Evolutionary conservation across 2,329 filamentous ascomycete species (phyloP), one percentile per base, ranked within the genome.

Genomic region (Penicillium sclerotiorum): DNA sequence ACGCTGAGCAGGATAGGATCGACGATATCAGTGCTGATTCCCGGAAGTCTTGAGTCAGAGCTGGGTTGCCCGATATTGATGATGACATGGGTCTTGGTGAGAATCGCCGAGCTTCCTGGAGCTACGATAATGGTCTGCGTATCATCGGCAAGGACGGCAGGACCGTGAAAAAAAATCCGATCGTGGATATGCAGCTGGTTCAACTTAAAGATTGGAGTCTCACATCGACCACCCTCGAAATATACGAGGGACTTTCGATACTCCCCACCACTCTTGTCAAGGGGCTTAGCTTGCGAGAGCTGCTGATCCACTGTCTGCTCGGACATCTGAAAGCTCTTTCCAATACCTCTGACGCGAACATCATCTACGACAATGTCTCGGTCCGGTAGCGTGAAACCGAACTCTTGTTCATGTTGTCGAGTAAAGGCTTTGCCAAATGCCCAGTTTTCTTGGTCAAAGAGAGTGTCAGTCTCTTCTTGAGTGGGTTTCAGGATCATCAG

Each of bases 321-420:
- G 47, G 90, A 88, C 38, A 88, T 86, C 45, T 88, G 81, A 68
- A 92, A 93, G 38, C 89, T 93, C 77, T 91, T 95, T 39, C 90
- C 92, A 54, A 96, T 95, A 12, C 90, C 90, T 49, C 93, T 81
- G 5, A 92, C 89, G 33, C 92, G 85, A 3, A 96, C 88, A 67
- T 96, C 92, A 55, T 96, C 92, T 7, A 96, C 80, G 38, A 96
- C 91, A 46, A 96, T 89, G 59, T 96, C 90, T 47, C 91, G 80
- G 51, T 95, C 89, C 20, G 85, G 84, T 2, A 96, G 77, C 0
- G 89, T 95, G 64, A 96, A 96, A 0, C 91, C 91, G 65, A 96
- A 96, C 65, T 96, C 92, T 65, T 94, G 91, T 45, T 90, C 86
- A 65, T 96, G 92, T 60, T 95, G 90, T 60, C 85, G 84, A 25